Evolutionary conservation across 371 early-diverging fungal genomes (phyloP).

Genomic region (Lichtheimia corymbifera): DNA sequence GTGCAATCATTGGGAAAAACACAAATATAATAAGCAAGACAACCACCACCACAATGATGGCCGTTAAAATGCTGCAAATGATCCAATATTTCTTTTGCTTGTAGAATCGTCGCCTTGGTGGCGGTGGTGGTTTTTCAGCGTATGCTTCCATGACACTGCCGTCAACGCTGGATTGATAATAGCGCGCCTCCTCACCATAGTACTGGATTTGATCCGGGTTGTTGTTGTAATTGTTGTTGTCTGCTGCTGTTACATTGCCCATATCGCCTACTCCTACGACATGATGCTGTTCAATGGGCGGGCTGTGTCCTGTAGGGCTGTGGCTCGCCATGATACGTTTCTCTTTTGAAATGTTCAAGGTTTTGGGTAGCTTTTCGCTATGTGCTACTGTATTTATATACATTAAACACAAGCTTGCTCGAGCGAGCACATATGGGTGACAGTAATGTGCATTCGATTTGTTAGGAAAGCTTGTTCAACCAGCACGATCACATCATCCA

Average conservation of each 20-base stretch:
- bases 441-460: no score
- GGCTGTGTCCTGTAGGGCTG: no score
- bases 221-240: background rate
- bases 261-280: background rate
- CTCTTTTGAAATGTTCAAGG: no score
- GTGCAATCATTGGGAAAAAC: constrained; percentile 54
- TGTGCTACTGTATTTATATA: no score
- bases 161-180: constrained; percentile 5
- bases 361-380: no score
- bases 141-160: constrained; percentile 28
- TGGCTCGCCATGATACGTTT: no score
- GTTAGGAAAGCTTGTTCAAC: no score
- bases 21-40: constrained; percentile 51
- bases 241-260: background rate
- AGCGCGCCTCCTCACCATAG: background rate
- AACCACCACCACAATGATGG: constrained; percentile 42
- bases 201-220: background rate
- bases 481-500: no score
- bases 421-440: no score
- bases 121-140: constrained; percentile 27
- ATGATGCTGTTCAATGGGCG: no score
- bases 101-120: constrained; percentile 36
- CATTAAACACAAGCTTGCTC: no score
- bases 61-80: constrained; percentile 41
- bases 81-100: constrained; percentile 55